Base-by-base conservation (phyloP, 1,284 basidiomycete genomes). In the Hemileia vastatrix region DNA sequence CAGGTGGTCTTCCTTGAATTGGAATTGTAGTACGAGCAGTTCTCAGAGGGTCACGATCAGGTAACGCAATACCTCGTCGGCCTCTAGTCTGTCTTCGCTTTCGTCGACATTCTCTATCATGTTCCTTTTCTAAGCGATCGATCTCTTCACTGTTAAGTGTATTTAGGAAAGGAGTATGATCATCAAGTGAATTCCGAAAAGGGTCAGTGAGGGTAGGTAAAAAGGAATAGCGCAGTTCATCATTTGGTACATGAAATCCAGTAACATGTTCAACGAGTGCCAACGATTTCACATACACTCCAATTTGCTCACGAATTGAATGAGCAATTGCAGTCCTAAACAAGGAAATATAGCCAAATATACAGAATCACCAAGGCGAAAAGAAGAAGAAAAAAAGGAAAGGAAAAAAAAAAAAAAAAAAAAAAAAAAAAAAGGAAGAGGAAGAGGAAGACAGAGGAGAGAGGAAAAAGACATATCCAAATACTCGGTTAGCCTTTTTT, bases 251-350 rank as follows among this genome's bases (percentile, higher is more conserved):
- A 6, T 81, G 77, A 0, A 84, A 82, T 8, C 89, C 88, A 67
- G 91, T 88, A 0, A 86, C 83, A 75, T 96, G 89, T 1, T 92
- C 90, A 58, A 93, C 85, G 53, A 96, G 82, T 80, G 90, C 89
- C 2, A 98, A 82, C 0, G 90, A 94, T 71, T 93, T 92, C 76
- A 91, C 86, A 77, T 93, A 91, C 1, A 86, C 84, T 63, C 90
- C 85, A 11, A 92, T 84, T 79, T 99, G 95, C 77, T 99, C 95
- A 52, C 94, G 85, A 67, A 99, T 97, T 33, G 86, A 86, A 76
- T 98, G 94, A 0, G 90, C 86, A 64, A 99, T 89, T 13, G 93
- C 91, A 19, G 93, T 96, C 75, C 88, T 92, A 69, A 63, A 67
- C 32, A 50, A 27, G 44, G 40, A n/a, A 19, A 18, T 44, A 4